Conservation (phyloP, 305 asterid species). For the Fraxinus sp. region DNA sequence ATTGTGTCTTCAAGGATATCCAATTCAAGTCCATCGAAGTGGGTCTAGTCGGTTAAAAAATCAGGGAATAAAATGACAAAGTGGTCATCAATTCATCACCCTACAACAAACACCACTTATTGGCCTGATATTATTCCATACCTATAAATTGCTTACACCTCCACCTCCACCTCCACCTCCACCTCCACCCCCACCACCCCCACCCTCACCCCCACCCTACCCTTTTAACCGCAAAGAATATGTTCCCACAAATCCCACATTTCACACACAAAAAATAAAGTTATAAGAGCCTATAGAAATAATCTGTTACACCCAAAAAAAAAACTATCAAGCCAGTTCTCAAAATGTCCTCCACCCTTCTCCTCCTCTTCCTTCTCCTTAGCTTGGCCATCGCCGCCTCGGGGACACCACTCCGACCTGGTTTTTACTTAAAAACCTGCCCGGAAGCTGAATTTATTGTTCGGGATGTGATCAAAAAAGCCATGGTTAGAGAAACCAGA, state of each 20-base stretch:
- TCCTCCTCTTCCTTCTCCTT: constrained; percentile 19
- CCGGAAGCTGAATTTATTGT: constrained; percentile 68
- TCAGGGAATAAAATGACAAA: constrained; percentile 20
- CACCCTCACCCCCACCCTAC: neutral
- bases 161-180: neutral
- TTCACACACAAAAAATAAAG: neutral
- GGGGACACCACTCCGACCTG: constrained; percentile 44
- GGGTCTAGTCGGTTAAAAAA: constrained; percentile 29
- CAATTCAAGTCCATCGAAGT: constrained; percentile 7
- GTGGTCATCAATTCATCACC: constrained; percentile 2
- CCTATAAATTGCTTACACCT: constrained; percentile 26
- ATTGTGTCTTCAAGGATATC: neutral
- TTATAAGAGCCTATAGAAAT: neutral
- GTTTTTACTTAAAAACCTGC: constrained; percentile 58
- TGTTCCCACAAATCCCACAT: constrained; percentile 8
- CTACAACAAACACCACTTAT: constrained; percentile 28
- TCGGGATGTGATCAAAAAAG: constrained; percentile 45
- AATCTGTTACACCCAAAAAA: constrained; percentile 8
- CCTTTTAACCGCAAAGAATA: constrained; percentile 15
- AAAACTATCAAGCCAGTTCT: constrained; percentile 10
- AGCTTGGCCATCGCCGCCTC: constrained; percentile 26
- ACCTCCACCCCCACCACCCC: neutral
- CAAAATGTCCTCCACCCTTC: constrained; percentile 33
- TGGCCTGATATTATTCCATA: constrained; percentile 21
- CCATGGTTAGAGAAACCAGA: constrained; percentile 67